phyloP scores from a whole-genome alignment of 345 rosid species.

The Gossypium rotundifolium region DNA sequence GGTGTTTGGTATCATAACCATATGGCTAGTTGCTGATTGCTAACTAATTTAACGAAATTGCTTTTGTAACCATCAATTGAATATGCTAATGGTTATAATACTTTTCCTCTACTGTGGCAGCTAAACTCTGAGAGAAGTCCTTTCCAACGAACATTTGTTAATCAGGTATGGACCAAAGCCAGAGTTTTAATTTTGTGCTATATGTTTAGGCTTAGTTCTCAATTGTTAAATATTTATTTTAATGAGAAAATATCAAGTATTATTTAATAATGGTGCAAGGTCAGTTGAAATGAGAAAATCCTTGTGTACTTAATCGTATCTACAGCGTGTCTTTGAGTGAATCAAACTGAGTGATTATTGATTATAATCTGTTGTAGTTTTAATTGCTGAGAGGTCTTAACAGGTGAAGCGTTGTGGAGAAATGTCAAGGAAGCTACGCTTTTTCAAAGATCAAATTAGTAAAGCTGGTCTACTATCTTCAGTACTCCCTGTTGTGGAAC shows the following conservation, averaged over 20 bases:
- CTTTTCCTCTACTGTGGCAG: slow-evolving; percentile 36
- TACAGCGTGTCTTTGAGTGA: background rate
- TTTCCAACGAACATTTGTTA: slow-evolving; percentile 88
- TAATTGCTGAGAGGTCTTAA: slow-evolving; percentile 24
- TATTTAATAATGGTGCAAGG: background rate
- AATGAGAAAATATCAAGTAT: background rate
- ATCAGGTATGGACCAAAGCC: slow-evolving; percentile 52
- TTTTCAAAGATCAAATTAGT: slow-evolving; percentile 80
- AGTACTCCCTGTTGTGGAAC: slow-evolving; percentile 52
- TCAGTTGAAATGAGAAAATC: background rate
- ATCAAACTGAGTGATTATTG: background rate
- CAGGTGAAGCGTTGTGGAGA: slow-evolving; percentile 96
- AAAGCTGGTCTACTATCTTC: slow-evolving; percentile 80
- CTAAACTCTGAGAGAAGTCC: slow-evolving; percentile 89
- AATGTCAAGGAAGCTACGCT: slow-evolving; percentile 88
- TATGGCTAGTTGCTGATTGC: background rate
- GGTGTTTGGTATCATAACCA: background rate
- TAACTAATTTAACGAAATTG: background rate
- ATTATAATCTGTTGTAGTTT: slow-evolving; percentile 11
- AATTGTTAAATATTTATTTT: background rate
- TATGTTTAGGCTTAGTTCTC: background rate
- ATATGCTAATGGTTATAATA: slow-evolving; percentile 7
- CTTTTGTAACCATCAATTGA: background rate
- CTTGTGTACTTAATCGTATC: background rate
- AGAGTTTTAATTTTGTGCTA: background rate